These are phyloP conservation scores for Gaertneriomyces sp. DNA, from an alignment of 192 early-diverging fungal species.

Conservation along the genomic window DNA sequence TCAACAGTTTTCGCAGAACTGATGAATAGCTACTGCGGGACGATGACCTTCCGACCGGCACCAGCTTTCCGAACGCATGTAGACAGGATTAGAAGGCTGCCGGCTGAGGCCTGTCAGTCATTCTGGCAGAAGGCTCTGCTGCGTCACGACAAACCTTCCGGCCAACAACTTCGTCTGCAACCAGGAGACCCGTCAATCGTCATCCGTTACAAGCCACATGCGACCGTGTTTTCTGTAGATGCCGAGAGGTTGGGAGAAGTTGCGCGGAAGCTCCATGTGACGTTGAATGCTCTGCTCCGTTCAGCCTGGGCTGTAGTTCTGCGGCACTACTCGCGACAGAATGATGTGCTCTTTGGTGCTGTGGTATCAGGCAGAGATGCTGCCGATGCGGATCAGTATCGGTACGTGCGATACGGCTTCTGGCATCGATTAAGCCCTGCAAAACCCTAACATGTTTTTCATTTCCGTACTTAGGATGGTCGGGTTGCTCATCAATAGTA, in stretches of 20 bases:
- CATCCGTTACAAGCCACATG: background rate
- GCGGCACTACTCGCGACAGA: background rate
- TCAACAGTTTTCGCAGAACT: no score
- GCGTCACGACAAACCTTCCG: background rate
- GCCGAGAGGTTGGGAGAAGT: background rate
- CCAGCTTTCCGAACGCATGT: background rate
- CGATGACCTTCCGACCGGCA: background rate
- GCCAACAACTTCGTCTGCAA: background rate
- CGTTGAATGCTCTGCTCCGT: constrained; percentile 13
- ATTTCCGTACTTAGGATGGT: no score
- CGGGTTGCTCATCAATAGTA: no score
- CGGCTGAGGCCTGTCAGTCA: background rate
- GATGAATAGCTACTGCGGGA: no score
- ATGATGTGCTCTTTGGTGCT: constrained; percentile 33
- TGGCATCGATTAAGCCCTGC: background rate
- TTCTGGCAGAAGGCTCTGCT: background rate
- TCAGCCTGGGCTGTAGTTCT: constrained; percentile 36
- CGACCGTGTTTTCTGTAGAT: background rate
- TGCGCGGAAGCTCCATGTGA: constrained; percentile 15
- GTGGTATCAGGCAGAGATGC: constrained; percentile 29
- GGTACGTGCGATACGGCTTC: background rate
- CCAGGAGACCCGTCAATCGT: background rate
- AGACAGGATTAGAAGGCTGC: background rate
- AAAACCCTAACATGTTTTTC: no score
- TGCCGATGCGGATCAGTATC: constrained; percentile 11